Evolutionary conservation across 306 rosid genomes (phyloP).

Genomic region (Sicyos edulis): DNA sequence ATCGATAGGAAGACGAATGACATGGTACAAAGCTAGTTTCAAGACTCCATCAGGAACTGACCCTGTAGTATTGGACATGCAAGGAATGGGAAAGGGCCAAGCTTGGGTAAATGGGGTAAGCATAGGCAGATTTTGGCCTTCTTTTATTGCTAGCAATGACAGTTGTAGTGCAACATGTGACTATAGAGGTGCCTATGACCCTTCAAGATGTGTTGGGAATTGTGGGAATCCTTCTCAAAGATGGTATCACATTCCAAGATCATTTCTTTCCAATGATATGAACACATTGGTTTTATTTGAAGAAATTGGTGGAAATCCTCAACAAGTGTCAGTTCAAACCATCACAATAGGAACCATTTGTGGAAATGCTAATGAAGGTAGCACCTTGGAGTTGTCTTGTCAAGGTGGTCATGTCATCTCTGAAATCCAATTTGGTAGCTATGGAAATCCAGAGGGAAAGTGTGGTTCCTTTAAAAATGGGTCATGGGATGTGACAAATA

Average conservation of each 20-base stretch:
- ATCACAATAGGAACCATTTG: slow-evolving; percentile 25
- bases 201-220: slow-evolving; percentile 35
- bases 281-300: slow-evolving; percentile 44
- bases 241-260: slow-evolving; percentile 53
- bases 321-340: slow-evolving; percentile 32
- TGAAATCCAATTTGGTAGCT: slow-evolving; percentile 42
- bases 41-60: not conserved
- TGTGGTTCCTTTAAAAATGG: not conserved
- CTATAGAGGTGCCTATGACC: slow-evolving; percentile 37
- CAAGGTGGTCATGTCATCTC: slow-evolving; percentile 29
- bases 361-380: slow-evolving; percentile 33
- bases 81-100: not conserved
- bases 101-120: slow-evolving; percentile 9
- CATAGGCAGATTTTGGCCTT: slow-evolving; percentile 29
- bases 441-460: slow-evolving; percentile 36
- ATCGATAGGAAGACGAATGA: not conserved
- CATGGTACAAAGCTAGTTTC: slow-evolving; percentile 19
- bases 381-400: slow-evolving; percentile 38
- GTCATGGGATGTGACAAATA: slow-evolving; percentile 8
- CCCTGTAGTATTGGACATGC: not conserved
- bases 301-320: slow-evolving; percentile 48
- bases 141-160: slow-evolving; percentile 27
- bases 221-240: slow-evolving; percentile 51
- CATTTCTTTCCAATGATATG: slow-evolving; percentile 24
- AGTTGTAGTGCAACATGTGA: slow-evolving; percentile 45